Conservation (phyloP, 768 basidiomycete species). For the Tephrocybe rancida region DNA sequence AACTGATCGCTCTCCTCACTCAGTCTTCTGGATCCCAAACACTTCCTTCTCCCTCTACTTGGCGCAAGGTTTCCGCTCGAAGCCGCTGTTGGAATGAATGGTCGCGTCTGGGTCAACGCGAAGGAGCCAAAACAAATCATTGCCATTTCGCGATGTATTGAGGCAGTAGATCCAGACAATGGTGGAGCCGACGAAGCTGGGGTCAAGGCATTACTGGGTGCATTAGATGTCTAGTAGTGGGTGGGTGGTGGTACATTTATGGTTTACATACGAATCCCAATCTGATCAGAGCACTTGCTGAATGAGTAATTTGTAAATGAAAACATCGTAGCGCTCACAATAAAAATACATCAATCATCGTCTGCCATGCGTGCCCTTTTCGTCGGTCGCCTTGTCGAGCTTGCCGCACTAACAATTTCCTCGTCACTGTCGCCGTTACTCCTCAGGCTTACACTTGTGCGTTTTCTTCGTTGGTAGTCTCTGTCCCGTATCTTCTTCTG, state of each 20-base stretch:
- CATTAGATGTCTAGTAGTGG: conserved; percentile 40
- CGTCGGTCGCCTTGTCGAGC: conserved; percentile 56
- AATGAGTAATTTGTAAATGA: background rate
- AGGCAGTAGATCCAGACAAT: conserved; percentile 78
- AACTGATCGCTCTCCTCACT: background rate
- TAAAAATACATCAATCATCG: conserved; percentile 51
- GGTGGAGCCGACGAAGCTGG: conserved; percentile 58
- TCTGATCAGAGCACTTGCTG: background rate
- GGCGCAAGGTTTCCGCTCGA: conserved; percentile 87
- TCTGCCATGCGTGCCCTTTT: conserved; percentile 71
- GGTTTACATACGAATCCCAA: conserved; percentile 15
- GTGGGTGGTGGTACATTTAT: conserved; percentile 10
- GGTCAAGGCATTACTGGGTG: conserved; percentile 54
- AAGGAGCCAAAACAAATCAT: conserved; percentile 76
- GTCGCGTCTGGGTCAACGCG: conserved; percentile 86
- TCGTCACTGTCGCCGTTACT: conserved; percentile 80
- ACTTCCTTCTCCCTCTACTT: conserved; percentile 81
- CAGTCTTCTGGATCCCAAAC: conserved; percentile 79
- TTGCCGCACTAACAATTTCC: conserved; percentile 51
- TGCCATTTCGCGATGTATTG: conserved; percentile 75
- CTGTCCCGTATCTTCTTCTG: conserved; percentile 79
- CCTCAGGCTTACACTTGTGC: conserved; percentile 62
- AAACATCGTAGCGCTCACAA: conserved; percentile 1
- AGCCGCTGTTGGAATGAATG: conserved; percentile 88
- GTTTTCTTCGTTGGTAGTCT: conserved; percentile 80